Conservation (phyloP, 352 stramenopile genomes). For the Sclerospora graminicola region DNA sequence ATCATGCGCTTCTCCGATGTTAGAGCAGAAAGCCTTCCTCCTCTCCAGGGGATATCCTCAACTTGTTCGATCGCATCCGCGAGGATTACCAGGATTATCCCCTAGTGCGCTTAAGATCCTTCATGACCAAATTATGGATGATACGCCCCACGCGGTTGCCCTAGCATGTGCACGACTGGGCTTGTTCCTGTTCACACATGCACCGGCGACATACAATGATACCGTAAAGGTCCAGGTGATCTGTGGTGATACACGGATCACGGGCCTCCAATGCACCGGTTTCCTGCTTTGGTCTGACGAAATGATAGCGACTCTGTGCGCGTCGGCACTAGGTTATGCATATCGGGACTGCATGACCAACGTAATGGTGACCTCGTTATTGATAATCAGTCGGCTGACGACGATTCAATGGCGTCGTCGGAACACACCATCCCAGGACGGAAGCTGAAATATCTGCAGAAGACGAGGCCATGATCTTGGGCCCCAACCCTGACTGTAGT, state of each 20-base stretch:
- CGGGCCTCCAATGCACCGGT: not conserved
- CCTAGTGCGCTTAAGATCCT: too few relatives aligned
- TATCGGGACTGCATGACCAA: too few relatives aligned
- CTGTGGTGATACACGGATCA: not conserved
- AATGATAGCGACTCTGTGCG: not conserved
- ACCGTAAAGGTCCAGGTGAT: not conserved
- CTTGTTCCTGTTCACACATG: not conserved
- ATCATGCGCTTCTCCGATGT: not conserved
- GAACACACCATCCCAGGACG: too few relatives aligned
- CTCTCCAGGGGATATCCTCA: not conserved
- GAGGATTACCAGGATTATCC: not conserved
- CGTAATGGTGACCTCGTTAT: too few relatives aligned
- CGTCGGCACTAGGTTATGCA: not conserved
- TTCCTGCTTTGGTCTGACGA: constrained; percentile 5
- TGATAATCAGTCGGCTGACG: too few relatives aligned
- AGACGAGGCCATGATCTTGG: too few relatives aligned
- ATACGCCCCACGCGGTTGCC: not conserved
- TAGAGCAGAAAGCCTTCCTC: constrained; percentile 1
- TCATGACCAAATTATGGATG: not conserved
- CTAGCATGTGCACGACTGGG: not conserved
- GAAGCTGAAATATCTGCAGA: too few relatives aligned
- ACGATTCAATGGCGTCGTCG: too few relatives aligned
- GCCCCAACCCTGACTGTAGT: too few relatives aligned
- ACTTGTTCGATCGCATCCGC: not conserved
- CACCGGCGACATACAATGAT: not conserved